Percentiles rank a stretch among this genome's conserved stretches.
These are phyloP conservation scores for Eimeria maxima DNA, from an alignment of 169 alveolate genomes.

Conservation along the genomic window DNA sequence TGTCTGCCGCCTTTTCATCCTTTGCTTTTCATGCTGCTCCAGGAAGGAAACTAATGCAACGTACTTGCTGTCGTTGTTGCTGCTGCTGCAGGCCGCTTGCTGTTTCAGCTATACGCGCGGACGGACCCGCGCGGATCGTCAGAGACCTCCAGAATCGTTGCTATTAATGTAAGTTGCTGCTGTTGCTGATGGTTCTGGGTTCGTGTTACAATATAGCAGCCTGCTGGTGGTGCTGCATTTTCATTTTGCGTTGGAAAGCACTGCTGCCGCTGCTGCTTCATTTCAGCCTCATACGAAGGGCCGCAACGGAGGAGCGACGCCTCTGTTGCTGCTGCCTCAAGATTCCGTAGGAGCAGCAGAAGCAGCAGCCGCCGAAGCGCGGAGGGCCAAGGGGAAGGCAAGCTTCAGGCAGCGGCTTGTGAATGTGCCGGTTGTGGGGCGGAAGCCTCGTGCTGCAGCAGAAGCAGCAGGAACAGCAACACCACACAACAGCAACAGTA, in stretches of 20 bases:
- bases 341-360: background rate
- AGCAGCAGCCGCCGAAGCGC: too few species aligned
- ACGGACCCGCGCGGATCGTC: background rate
- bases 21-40: too few species aligned
- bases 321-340: conserved; percentile 12
- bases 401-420: conserved; percentile 16
- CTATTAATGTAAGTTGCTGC: background rate
- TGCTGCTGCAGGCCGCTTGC: conserved; percentile 38
- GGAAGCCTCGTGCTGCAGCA: background rate
- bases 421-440: conserved; percentile 28
- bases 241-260: background rate
- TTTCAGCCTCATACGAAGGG: conserved; percentile 14
- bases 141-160: background rate
- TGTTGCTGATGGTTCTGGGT: background rate
- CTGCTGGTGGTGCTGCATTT: background rate
- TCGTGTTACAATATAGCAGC: too few species aligned
- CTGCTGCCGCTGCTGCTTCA: conserved; percentile 9
- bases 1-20: too few species aligned
- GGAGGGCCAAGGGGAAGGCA: background rate
- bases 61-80: background rate
- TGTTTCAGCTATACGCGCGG: conserved; percentile 38
- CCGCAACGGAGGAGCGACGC: background rate
- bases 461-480: background rate
- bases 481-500: background rate
- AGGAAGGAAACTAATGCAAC: too few species aligned